A percentile compares a stretch with the other conserved stretches of the same genome.
phyloP scores from a whole-genome alignment of 441 rosid genomes.

The Brassica hybrid region DNA sequence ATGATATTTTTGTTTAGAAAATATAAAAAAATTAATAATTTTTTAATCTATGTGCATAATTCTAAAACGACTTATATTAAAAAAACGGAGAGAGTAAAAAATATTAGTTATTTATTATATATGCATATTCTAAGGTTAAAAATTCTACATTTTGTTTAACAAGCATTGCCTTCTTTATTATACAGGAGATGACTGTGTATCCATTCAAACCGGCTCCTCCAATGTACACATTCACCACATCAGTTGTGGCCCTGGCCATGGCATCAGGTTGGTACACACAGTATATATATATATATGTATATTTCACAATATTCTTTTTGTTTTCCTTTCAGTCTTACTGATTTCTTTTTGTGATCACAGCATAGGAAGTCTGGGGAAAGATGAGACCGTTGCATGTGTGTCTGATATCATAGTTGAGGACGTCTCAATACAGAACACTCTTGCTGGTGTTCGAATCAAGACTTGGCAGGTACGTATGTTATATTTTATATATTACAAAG shows the following conservation, averaged over 20 bases:
- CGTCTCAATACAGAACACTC: slow-evolving; percentile 58
- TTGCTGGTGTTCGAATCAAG: slow-evolving; percentile 81
- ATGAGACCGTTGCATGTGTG: slow-evolving; percentile 75
- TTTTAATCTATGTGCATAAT: too few relatives aligned
- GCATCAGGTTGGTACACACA: slow-evolving; percentile 60
- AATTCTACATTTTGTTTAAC: background rate
- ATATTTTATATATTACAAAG: background rate
- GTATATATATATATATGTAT: background rate
- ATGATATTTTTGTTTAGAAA: too few relatives aligned
- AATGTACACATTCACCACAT: slow-evolving; percentile 75
- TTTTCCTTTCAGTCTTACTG: background rate
- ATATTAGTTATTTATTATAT: background rate
- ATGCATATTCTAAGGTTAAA: background rate
- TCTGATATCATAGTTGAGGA: slow-evolving; percentile 68
- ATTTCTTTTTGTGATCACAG: slow-evolving; percentile 43
- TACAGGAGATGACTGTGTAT: slow-evolving; percentile 87
- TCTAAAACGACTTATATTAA: too few relatives aligned
- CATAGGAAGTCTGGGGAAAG: slow-evolving; percentile 81
- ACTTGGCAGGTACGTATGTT: slow-evolving; percentile 75
- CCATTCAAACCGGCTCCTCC: slow-evolving; percentile 88
- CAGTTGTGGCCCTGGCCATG: slow-evolving; percentile 92
- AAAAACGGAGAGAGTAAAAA: too few relatives aligned
- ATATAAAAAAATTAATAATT: too few relatives aligned
- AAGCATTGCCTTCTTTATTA: background rate
- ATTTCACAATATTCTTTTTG: background rate